Percentiles rank a stretch among this genome's conserved stretches.
Evolutionary conservation across 345 rosid species (phyloP).

Genomic region (Trapa bicornis): DNA sequence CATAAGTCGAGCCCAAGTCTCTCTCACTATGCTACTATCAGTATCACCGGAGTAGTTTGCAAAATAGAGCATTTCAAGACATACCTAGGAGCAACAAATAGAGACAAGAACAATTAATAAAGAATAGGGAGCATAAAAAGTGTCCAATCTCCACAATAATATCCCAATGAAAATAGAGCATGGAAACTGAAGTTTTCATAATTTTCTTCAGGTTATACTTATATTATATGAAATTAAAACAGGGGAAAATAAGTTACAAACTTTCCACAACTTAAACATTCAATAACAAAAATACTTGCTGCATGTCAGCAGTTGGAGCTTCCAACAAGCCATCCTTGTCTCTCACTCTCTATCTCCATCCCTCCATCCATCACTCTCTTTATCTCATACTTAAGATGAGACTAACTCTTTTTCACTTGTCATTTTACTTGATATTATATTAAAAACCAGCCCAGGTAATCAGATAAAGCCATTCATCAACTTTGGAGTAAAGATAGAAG

Average conservation of each 20-base stretch:
- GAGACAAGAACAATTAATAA: neutral
- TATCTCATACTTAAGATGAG: neutral
- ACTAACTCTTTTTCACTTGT: neutral
- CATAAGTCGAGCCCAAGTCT: constrained; percentile 89
- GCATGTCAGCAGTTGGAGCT: neutral
- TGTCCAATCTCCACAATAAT: neutral
- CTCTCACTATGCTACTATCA: constrained; percentile 82
- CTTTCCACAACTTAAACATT: neutral
- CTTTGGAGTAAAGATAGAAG: neutral
- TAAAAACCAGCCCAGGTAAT: neutral
- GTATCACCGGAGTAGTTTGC: constrained; percentile 88
- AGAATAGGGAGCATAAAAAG: neutral
- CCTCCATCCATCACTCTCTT: neutral
- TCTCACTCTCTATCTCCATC: neutral
- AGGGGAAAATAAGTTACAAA: too few relatives aligned
- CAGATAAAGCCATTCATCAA: neutral
- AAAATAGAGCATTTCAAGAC: constrained; percentile 88
- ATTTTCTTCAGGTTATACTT: neutral
- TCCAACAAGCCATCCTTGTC: neutral
- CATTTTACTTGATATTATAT: neutral
- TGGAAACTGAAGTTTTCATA: neutral
- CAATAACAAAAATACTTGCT: neutral
- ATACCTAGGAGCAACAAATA: constrained; percentile 40
- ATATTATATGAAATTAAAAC: neutral
- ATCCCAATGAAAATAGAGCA: neutral